A percentile compares a stretch with the other conserved stretches of the same genome.
Conservation (phyloP, 768 basidiomycete genomes). For the Cyclocybe aegerita region DNA sequence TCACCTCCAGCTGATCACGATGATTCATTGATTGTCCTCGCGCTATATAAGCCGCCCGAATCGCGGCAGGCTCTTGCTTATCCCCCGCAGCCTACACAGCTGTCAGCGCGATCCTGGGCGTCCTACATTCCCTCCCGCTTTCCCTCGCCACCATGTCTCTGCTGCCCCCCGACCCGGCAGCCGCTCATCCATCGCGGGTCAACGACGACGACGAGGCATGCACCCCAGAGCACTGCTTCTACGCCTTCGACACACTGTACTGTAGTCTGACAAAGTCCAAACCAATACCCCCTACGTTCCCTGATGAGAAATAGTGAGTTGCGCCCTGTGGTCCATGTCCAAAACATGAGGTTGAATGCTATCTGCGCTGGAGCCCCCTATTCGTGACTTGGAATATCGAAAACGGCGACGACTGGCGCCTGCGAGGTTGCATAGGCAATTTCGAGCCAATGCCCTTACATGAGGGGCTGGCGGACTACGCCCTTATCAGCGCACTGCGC, state of each 20-base stretch:
- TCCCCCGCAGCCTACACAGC: conserved; percentile 3
- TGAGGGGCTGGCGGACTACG: conserved; percentile 85
- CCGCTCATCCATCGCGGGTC: conserved; percentile 6
- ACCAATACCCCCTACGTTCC: conserved; percentile 62
- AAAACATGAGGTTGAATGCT: conserved; percentile 6
- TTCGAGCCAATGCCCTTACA: conserved; percentile 76
- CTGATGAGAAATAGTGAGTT: conserved; percentile 77
- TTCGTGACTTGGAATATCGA: conserved; percentile 97
- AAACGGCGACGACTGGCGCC: conserved; percentile 55
- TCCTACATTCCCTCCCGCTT: conserved; percentile 2
- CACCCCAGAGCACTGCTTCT: conserved; percentile 73
- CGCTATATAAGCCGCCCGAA: conserved; percentile 13
- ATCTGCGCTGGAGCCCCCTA: conserved; percentile 59
- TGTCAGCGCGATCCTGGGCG: no score
- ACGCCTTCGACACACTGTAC: conserved; percentile 80
- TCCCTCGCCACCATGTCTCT: conserved; percentile 47
- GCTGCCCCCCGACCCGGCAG: conserved; percentile 49
- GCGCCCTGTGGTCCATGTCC: neutral
- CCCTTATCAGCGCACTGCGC: conserved; percentile 86
- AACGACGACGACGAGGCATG: conserved; percentile 48
- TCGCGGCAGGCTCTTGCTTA: neutral
- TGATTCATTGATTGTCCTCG: conserved; percentile 14
- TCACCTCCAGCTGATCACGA: conserved; percentile 4
- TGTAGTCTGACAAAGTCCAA: conserved; percentile 64
- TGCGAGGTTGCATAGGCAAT: conserved; percentile 95